Evolutionary conservation across 371 early-diverging fungal genomes (phyloP), one percentile per base, ranked within the genome.

Genomic region (Chytridium lagenaria): DNA sequence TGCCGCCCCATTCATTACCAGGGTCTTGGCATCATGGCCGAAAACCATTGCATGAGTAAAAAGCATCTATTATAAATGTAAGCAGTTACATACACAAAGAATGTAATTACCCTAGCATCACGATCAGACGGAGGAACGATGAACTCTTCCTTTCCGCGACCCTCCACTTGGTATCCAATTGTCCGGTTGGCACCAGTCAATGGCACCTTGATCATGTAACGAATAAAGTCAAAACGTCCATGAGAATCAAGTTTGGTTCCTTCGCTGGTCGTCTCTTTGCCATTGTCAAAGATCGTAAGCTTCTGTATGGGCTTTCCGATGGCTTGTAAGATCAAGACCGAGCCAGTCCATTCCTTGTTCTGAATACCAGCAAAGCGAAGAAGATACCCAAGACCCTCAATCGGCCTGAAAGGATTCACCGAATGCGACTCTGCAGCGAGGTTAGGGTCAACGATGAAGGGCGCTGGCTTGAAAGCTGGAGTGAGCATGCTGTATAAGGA

Each of bases 151-250:
- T 28, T 7, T 12, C 19, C 51, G 5, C 22, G 40, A 16, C 49
- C 64, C 12, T 31, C 40, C 30, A 74, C 59, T 7, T 22, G n/a
- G 64, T 77, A 77, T 16, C 30, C 40, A 39, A 77, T 52, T 22
- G 61, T 59, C 50, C 50, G 57, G 3, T 50, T 74, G 5, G 30
- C 22, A 0, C 26, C 61, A 34, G 16, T 22, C 39, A 74, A 36
- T 2, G 77, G 76, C 16, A 90, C 84, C 10, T 59, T 63, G 12
- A 90, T 71, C 44, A 84, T 80, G 65, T 85, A 86, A 16, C 89
- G 80, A 75, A 82, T 84, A 71, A 89, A 89, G 55, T 76, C 73
- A 5, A 81, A 75, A 50, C 75, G 72, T 39, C 81, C 80, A 76
- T 78, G 86, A 2, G 78, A 78, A 70, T 85, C 84, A 59, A 89